Evolutionary conservation across 176 grass and related monocot genomes (phyloP).

Genomic region (Secale cereale): DNA sequence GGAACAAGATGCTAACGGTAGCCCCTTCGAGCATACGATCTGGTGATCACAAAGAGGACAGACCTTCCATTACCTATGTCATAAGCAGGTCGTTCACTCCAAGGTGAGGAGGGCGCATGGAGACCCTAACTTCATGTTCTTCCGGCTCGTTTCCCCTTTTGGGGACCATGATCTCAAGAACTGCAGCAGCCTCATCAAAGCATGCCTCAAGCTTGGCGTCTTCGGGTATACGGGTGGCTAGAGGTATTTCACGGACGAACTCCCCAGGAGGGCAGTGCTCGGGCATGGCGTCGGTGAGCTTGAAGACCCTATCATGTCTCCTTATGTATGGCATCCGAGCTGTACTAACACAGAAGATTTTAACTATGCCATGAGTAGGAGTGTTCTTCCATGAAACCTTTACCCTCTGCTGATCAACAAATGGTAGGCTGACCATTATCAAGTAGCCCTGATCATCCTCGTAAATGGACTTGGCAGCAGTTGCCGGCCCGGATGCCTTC

Average conservation of each 20-base stretch:
- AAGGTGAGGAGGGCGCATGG: slow-evolving; percentile 84
- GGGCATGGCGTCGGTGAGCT: slow-evolving; percentile 46
- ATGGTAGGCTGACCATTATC: slow-evolving; percentile 82
- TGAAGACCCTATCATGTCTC: slow-evolving; percentile 74
- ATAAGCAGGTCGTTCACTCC: slow-evolving; percentile 72
- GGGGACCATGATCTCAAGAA: slow-evolving; percentile 95
- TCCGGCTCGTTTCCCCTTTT: slow-evolving; percentile 69
- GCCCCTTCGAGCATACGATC: neutral
- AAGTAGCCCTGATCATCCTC: slow-evolving; percentile 87
- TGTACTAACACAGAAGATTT: slow-evolving; percentile 83
- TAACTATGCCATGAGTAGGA: slow-evolving; percentile 78
- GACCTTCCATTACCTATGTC: slow-evolving; percentile 40
- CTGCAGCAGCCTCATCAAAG: slow-evolving; percentile 75
- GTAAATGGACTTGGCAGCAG: slow-evolving; percentile 87
- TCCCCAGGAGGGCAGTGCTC: slow-evolving; percentile 96
- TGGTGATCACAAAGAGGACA: slow-evolving; percentile 12
- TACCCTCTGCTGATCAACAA: slow-evolving; percentile 87
- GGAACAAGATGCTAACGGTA: neutral
- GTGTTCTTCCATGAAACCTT: slow-evolving; percentile 97
- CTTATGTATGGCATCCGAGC: slow-evolving; percentile 55
- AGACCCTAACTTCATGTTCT: slow-evolving; percentile 95
- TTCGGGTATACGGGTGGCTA: slow-evolving; percentile 85
- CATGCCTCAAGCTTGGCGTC: slow-evolving; percentile 90
- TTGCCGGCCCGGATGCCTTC: slow-evolving; percentile 63
- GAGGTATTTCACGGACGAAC: slow-evolving; percentile 81